phyloP scores from a whole-genome alignment of 2,329 filamentous ascomycete genomes.

The Clonostachys sp. region DNA sequence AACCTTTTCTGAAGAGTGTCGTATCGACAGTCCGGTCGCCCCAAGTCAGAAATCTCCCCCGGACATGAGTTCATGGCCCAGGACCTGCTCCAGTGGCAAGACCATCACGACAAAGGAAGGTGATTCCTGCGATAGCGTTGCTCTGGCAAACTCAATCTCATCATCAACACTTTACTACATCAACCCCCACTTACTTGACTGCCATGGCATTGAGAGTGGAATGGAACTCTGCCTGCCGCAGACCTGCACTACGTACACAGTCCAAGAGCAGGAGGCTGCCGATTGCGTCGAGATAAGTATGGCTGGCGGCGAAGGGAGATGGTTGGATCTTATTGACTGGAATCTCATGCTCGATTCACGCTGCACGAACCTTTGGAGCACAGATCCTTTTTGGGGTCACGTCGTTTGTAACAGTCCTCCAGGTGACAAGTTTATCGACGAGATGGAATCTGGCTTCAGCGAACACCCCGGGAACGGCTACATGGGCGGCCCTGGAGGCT shows the following conservation, averaged over 20 bases:
- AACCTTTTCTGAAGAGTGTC: too few species aligned
- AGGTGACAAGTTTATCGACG: not conserved
- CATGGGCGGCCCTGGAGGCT: not conserved
- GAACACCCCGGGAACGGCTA: not conserved
- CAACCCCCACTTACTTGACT: constrained; percentile 9
- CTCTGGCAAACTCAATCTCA: constrained; percentile 6
- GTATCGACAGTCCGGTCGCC: too few species aligned
- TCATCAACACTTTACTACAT: constrained; percentile 7
- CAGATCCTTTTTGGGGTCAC: constrained; percentile 7
- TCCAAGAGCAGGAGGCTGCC: not conserved
- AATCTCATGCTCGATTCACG: constrained; percentile 5
- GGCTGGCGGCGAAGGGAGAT: not conserved
- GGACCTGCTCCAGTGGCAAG: too few species aligned
- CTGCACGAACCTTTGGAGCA: constrained; percentile 6
- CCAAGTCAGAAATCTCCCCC: too few species aligned
- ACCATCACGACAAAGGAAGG: constrained; percentile 1
- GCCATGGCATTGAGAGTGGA: constrained; percentile 3
- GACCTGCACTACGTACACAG: constrained; percentile 2
- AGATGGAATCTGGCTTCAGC: not conserved
- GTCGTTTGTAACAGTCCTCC: constrained; percentile 5
- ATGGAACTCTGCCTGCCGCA: constrained; percentile 7
- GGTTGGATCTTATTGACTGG: constrained; percentile 1
- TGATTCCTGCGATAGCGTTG: constrained; percentile 11
- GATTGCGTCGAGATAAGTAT: constrained; percentile 3
- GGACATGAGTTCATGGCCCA: too few species aligned